Conservation (phyloP, 2,329 filamentous ascomycete genomes). For the Scytalidium lignicola region DNA sequence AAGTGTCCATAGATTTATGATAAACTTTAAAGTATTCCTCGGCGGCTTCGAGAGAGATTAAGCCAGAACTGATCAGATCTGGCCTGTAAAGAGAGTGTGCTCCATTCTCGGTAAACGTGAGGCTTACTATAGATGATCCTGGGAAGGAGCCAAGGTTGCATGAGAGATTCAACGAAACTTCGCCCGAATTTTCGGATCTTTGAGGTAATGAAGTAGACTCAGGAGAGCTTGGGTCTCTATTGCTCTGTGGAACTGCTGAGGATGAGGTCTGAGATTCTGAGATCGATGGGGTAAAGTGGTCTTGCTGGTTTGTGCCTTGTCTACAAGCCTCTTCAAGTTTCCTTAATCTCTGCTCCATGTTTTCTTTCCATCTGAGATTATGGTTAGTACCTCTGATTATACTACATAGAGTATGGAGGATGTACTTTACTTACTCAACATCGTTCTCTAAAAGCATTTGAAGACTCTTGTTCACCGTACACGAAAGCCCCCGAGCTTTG, state of each 20-base stretch:
- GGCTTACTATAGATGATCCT: conserved; percentile 18
- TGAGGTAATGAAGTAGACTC: neutral
- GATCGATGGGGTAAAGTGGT: neutral
- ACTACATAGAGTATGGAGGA: neutral
- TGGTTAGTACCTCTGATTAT: neutral
- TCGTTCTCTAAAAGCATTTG: conserved; percentile 38
- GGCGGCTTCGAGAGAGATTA: conserved; percentile 22
- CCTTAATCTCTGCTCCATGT: neutral
- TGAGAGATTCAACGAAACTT: neutral
- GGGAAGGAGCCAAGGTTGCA: conserved; percentile 19
- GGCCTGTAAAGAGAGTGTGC: conserved; percentile 5
- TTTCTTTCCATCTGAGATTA: neutral
- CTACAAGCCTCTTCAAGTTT: neutral
- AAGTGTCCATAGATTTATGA: conserved; percentile 27
- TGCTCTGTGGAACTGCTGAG: neutral
- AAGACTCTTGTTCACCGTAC: conserved; percentile 35
- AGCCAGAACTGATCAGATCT: conserved; percentile 23
- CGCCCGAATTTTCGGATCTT: neutral
- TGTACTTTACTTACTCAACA: conserved; percentile 20
- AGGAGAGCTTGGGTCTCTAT: neutral
- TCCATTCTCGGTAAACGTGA: neutral
- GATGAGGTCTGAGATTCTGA: neutral
- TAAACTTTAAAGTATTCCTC: conserved; percentile 26
- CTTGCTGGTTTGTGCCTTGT: neutral
- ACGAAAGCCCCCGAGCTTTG: conserved; percentile 33